A percentile compares a stretch with the other conserved stretches of the same genome.
Evolutionary conservation across 192 early-diverging fungal genomes (phyloP).

Genomic region (Gonapodya sp.): DNA sequence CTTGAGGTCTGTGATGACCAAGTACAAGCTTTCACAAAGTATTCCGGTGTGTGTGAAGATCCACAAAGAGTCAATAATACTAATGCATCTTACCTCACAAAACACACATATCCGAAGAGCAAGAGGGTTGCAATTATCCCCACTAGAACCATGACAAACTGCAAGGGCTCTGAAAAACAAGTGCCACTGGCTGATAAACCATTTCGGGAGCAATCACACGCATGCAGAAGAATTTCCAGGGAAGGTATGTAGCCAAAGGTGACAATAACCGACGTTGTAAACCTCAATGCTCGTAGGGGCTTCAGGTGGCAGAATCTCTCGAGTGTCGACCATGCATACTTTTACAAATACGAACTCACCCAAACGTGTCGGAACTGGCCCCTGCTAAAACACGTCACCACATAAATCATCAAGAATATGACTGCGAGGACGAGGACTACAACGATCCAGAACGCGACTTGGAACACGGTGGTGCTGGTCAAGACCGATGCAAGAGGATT

Average conservation of each 20-base stretch:
- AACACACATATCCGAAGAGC: not conserved
- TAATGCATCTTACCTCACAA: not conserved
- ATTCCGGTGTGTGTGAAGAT: too few relatives aligned
- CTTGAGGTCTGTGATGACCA: not conserved
- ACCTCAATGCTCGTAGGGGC: not conserved
- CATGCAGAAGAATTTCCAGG: not conserved
- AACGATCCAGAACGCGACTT: not conserved
- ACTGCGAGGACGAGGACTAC: not conserved
- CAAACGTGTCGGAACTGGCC: not conserved
- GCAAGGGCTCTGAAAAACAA: not conserved
- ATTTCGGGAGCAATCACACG: not conserved
- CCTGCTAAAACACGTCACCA: not conserved
- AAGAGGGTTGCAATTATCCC: not conserved
- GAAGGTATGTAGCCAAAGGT: not conserved
- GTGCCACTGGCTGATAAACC: not conserved
- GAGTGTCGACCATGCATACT: too few relatives aligned
- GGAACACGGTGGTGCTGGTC: not conserved
- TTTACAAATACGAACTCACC: not conserved
- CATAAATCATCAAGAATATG: not conserved
- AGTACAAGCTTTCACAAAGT: not conserved
- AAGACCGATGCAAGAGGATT: not conserved
- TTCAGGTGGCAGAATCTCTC: too few relatives aligned
- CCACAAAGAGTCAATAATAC: too few relatives aligned
- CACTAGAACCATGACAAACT: not conserved
- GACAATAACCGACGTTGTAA: not conserved